These are phyloP conservation scores for Nicotiana sylvestris DNA, from an alignment of 257 asterid genomes.

Conservation along the genomic window DNA sequence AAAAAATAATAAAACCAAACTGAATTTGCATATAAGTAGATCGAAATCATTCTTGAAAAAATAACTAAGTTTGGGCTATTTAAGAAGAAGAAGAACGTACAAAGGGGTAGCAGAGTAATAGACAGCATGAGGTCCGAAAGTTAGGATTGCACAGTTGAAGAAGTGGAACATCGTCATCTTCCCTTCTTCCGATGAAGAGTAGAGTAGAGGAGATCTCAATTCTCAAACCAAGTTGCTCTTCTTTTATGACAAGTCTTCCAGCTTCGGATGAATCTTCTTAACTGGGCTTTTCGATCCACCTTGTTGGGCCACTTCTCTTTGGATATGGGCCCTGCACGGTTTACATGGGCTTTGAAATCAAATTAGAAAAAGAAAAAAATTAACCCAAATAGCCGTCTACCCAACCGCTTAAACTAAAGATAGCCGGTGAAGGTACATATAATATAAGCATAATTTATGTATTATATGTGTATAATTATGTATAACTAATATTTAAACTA, in stretches of 20 bases:
- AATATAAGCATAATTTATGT: too few relatives aligned
- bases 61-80: too few relatives aligned
- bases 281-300: not conserved
- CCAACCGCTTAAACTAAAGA: too few relatives aligned
- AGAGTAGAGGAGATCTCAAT: not conserved
- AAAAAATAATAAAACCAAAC: not conserved
- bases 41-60: not conserved
- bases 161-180: slow-evolving; percentile 90
- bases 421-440: too few relatives aligned
- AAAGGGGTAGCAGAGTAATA: slow-evolving; percentile 97
- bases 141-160: slow-evolving; percentile 93
- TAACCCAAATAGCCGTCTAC: too few relatives aligned
- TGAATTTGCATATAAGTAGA: not conserved
- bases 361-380: too few relatives aligned
- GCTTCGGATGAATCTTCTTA: not conserved
- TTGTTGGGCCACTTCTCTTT: not conserved
- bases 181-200: not conserved
- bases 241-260: not conserved
- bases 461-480: too few relatives aligned
- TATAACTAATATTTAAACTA: too few relatives aligned
- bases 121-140: slow-evolving; percentile 98
- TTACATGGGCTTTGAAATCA: not conserved
- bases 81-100: slow-evolving; percentile 31
- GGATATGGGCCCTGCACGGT: not conserved
- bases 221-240: not conserved